These are phyloP conservation scores for Russula vinacea DNA, from an alignment of 768 basidiomycete genomes.

Conservation along the genomic window DNA sequence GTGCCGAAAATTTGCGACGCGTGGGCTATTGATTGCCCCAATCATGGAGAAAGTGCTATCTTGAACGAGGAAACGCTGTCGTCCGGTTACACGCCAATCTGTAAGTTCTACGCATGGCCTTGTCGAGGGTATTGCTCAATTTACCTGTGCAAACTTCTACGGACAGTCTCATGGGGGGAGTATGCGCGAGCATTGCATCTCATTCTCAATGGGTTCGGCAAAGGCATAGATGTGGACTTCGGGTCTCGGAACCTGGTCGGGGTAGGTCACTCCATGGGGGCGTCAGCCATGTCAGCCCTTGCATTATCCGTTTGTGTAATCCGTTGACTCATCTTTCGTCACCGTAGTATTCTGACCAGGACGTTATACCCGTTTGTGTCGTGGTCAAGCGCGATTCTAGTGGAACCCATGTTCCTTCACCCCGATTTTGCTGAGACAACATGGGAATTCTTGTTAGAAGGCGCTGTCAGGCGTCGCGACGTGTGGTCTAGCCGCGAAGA, in stretches of 20 bases:
- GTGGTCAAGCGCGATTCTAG: conserved; percentile 43
- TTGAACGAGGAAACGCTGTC: conserved; percentile 46
- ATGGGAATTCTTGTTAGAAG: conserved; percentile 33
- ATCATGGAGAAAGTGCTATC: conserved; percentile 52
- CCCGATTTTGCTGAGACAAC: conserved; percentile 1
- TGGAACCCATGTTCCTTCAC: conserved; percentile 46
- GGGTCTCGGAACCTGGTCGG: conserved; percentile 46
- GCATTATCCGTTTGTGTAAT: neutral
- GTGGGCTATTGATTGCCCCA: conserved; percentile 52
- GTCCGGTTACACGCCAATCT: conserved; percentile 43
- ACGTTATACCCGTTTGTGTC: conserved; percentile 42
- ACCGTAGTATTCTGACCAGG: conserved; percentile 42
- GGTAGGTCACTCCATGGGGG: conserved; percentile 57
- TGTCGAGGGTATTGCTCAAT: neutral
- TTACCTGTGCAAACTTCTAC: neutral
- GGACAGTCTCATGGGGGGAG: conserved; percentile 52
- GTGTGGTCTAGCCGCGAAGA: conserved; percentile 52
- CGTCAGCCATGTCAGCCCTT: conserved; percentile 43
- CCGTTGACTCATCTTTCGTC: neutral
- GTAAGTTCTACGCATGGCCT: conserved; percentile 35
- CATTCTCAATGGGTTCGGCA: conserved; percentile 48
- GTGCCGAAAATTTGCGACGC: conserved; percentile 46
- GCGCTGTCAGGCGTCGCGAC: conserved; percentile 45
- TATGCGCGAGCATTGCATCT: conserved; percentile 48
- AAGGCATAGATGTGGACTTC: conserved; percentile 51